Evolutionary conservation across 345 rosid genomes (phyloP).

Genomic region (Citropsis articulata): DNA sequence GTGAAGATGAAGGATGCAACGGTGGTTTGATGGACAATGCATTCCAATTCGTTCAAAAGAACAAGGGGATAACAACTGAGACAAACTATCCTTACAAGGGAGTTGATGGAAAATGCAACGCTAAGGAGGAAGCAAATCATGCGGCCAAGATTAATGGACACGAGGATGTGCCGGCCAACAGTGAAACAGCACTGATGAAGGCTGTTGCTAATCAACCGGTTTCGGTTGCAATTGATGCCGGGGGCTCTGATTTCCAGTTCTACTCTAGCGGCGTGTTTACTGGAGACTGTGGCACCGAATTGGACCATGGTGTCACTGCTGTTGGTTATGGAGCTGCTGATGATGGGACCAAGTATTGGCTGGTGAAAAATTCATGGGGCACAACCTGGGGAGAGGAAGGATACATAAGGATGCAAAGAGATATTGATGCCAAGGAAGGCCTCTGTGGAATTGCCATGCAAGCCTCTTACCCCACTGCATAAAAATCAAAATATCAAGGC

Average conservation of each 20-base stretch:
- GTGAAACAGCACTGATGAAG: too few relatives aligned
- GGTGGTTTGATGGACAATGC: constrained; percentile 40
- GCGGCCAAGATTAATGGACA: too few relatives aligned
- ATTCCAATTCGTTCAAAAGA: constrained; percentile 27
- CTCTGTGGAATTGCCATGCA: constrained; percentile 3
- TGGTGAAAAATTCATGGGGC: constrained; percentile 10
- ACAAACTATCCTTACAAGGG: constrained; percentile 29
- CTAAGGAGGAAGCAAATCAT: too few relatives aligned
- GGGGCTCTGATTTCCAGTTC: not conserved
- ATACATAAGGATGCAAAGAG: constrained; percentile 8
- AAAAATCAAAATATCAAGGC: not conserved
- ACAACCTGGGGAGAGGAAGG: not conserved
- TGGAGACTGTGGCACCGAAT: not conserved
- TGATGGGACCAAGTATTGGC: constrained; percentile 1
- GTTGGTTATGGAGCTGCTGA: not conserved
- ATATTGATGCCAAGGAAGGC: not conserved
- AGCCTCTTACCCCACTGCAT: constrained; percentile 3
- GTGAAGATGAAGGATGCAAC: constrained; percentile 36
- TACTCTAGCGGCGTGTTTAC: not conserved
- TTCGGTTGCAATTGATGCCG: not conserved
- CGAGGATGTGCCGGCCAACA: too few relatives aligned
- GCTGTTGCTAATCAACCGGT: not conserved
- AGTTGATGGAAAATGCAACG: constrained; percentile 11
- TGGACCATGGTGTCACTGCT: not conserved
- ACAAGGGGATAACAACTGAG: constrained; percentile 25